Base-by-base conservation (phyloP, 495 filamentous ascomycete genomes). In the Emericellopsis terricola region DNA sequence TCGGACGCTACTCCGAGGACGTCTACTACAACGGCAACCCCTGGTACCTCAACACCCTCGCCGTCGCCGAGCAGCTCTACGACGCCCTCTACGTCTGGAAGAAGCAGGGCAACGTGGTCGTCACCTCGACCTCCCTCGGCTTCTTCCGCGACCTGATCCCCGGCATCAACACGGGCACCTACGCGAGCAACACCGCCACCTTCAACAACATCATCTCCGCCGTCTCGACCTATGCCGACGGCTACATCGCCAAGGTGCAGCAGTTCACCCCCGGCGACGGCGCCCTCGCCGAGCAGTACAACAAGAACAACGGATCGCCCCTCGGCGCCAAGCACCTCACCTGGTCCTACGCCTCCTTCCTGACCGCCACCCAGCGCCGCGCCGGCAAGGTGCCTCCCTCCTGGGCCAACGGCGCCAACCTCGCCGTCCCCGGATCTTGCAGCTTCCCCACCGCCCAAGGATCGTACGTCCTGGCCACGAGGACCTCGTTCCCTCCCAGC, bases 1-100 rank as follows among this genome's bases (percentile, higher is more conserved):
- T 79, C 7, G 78, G 78, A 29, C 52, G 78, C 15, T 84, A 84
- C 45, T 47, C 73, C 2, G 76, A 80, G 42, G 78, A 82, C 39
- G 45, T 55, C 3, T 83, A 80, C 43, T 70, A 72, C 44, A 65
- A 67, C 31, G 74, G 71, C 14, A 73, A 77, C 50, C 72, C 69
- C 28, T 77, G 73, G 74, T 78, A 73, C 41, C 58, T 81, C 7
- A 57, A 58, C 41, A 78, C 72, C 1, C 51, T 76, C 28, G 71
- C 70, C 8, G 72, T 71, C 2, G 74, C 72, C 8, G 75, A 80
- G 47, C 64, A 67, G 42, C 57, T 80, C 15, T 80, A 78, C 43
- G 69, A 71, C 40, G 69, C 73, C 4, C 27, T 77, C 4, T 68
- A 69, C 37, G 67, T 73, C 33, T 76, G 70, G 69, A 56, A 72